Percentiles rank a stretch among this genome's conserved stretches.
These are phyloP conservation scores for Craspedostauros australis DNA, from an alignment of 108 stramenopile genomes.

Conservation along the genomic window DNA sequence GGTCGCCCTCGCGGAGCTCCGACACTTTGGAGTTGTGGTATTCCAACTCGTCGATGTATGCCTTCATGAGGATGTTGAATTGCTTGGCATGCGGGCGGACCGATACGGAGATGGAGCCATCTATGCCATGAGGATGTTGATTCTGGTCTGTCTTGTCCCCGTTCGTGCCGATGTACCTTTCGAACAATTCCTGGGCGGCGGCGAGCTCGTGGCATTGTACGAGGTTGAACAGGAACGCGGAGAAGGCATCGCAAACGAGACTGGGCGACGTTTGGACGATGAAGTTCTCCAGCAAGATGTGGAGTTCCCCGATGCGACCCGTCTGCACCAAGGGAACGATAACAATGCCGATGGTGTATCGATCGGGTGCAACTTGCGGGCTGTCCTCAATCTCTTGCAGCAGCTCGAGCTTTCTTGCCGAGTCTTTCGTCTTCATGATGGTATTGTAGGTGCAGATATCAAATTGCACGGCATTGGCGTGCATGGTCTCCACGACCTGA, in stretches of 20 bases:
- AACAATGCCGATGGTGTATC: slow-evolving; percentile 63
- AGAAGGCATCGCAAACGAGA: slow-evolving; percentile 42
- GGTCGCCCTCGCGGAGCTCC: background rate
- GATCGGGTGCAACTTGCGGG: slow-evolving; percentile 38
- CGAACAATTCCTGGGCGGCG: slow-evolving; percentile 48
- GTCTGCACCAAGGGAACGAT: slow-evolving; percentile 40
- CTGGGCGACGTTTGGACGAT: background rate
- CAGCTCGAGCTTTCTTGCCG: background rate
- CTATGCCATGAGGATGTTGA: background rate
- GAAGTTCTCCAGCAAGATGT: slow-evolving; percentile 33
- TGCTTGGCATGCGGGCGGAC: slow-evolving; percentile 45
- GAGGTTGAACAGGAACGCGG: slow-evolving; percentile 54
- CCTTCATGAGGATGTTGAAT: slow-evolving; percentile 72
- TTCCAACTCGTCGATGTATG: slow-evolving; percentile 31
- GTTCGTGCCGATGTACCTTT: slow-evolving; percentile 28
- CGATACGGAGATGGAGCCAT: background rate
- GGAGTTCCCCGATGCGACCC: slow-evolving; percentile 29
- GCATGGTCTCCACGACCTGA: slow-evolving; percentile 32
- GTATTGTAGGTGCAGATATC: slow-evolving; percentile 67
- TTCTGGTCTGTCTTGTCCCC: background rate
- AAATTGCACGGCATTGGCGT: slow-evolving; percentile 18
- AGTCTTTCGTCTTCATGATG: background rate
- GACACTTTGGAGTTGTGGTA: background rate
- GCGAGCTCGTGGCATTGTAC: slow-evolving; percentile 36
- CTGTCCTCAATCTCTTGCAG: slow-evolving; percentile 22